phyloP scores from a whole-genome alignment of 2,329 filamentous ascomycete species.

The Arachnomyces sp. region DNA sequence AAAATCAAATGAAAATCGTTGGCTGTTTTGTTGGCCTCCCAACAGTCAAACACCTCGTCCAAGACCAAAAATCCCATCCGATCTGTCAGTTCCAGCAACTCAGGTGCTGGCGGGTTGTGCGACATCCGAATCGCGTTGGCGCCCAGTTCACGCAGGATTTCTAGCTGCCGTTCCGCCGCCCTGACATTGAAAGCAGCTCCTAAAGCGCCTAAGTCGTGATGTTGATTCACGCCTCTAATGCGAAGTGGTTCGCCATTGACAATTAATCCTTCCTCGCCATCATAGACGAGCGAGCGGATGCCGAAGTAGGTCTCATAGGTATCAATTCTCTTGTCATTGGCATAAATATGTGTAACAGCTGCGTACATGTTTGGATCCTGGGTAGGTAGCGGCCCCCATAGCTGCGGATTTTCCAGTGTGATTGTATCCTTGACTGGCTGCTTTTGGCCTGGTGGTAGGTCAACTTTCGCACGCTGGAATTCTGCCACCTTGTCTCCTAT shows the following conservation, averaged over 20 bases:
- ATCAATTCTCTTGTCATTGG: conserved; percentile 27
- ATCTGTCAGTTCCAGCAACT: conserved; percentile 46
- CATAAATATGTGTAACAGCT: conserved; percentile 36
- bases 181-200: conserved; percentile 46
- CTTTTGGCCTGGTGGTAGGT: conserved; percentile 27
- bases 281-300: conserved; percentile 39
- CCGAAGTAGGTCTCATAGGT: conserved; percentile 46
- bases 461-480: conserved; percentile 18
- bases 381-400: conserved; percentile 37
- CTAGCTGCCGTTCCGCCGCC: conserved; percentile 43
- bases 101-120: conserved; percentile 48
- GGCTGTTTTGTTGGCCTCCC: conserved; percentile 39
- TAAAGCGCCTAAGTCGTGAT: conserved; percentile 46
- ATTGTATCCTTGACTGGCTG: conserved; percentile 29
- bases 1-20: conserved; percentile 49
- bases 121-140: conserved; percentile 45
- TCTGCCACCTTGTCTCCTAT: conserved; percentile 24
- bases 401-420: conserved; percentile 31
- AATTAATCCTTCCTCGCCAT: conserved; percentile 34
- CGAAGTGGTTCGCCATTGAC: conserved; percentile 41
- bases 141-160: conserved; percentile 45
- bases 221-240: conserved; percentile 44
- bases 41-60: conserved; percentile 49
- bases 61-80: conserved; percentile 44
- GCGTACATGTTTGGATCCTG: conserved; percentile 32